Conservation (phyloP, 495 filamentous ascomycete genomes). For the Penicillium salamii region DNA sequence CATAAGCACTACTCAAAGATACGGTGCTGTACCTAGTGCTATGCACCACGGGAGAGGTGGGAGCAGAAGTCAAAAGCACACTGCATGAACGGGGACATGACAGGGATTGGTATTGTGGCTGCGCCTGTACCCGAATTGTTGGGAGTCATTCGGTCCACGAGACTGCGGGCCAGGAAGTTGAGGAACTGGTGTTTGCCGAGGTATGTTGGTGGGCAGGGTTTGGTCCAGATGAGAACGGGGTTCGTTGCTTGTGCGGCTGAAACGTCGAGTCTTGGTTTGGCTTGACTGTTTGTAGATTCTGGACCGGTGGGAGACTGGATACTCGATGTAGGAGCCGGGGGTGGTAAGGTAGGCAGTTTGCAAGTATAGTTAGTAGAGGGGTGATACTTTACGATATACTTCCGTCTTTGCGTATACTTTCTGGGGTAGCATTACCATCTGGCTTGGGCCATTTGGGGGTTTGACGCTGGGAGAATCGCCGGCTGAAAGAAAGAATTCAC, state of each 20-base stretch:
- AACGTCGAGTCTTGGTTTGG: constrained; percentile 2
- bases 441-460: no score
- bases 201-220: background rate
- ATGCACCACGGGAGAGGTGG: background rate
- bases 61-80: background rate
- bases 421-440: background rate
- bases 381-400: constrained; percentile 1
- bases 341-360: background rate
- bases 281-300: background rate
- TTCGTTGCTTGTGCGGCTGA: constrained; percentile 2
- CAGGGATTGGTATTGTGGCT: constrained; percentile 1
- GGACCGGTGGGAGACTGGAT: background rate
- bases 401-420: background rate
- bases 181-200: constrained; percentile 3
- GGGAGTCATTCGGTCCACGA: constrained; percentile 9
- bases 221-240: constrained; percentile 4
- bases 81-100: background rate
- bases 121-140: constrained; percentile 4
- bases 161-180: constrained; percentile 7
- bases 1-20: no score
- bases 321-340: background rate
- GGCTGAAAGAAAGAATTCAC: background rate
- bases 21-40: background rate
- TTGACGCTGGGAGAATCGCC: background rate
- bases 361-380: background rate